Evolutionary conservation across 345 rosid genomes (phyloP).

Genomic region (Brassica rapa): DNA sequence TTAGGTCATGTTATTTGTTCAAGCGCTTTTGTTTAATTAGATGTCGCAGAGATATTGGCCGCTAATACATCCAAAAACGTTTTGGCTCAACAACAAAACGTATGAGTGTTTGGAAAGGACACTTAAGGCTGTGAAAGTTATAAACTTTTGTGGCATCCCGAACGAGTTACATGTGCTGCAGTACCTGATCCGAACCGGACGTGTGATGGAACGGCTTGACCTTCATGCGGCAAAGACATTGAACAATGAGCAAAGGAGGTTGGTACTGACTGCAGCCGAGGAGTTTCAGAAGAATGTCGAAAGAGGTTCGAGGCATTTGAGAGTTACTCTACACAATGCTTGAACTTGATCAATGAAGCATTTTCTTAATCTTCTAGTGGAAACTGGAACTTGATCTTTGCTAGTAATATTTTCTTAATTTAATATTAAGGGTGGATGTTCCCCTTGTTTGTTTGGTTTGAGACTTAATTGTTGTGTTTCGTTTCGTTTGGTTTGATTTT

Average conservation of each 20-base stretch:
- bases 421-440: not conserved
- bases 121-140: constrained; percentile 46
- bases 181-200: constrained; percentile 31
- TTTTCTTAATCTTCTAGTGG: not conserved
- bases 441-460: not conserved
- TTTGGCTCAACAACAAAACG: constrained; percentile 16
- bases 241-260: not conserved
- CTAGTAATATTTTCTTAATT: not conserved
- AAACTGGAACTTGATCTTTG: not conserved
- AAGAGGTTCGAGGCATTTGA: constrained; percentile 11
- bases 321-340: constrained; percentile 6
- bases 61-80: not conserved
- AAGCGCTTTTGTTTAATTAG: not conserved
- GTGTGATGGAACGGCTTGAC: constrained; percentile 33
- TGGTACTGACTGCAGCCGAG: not conserved
- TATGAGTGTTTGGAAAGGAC: constrained; percentile 33
- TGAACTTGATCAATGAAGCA: constrained; percentile 7
- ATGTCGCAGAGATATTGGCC: not conserved
- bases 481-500: constrained; percentile 1
- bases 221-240: constrained; percentile 23
- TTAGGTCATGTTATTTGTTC: not conserved
- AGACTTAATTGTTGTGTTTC: not conserved
- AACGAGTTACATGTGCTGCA: constrained; percentile 30
- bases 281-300: not conserved
- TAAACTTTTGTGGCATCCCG: constrained; percentile 24